A percentile compares a stretch with the other conserved stretches of the same genome.
phyloP scores from a whole-genome alignment of 768 basidiomycete genomes.

The Tylopilus plumbeoviolaceoides region DNA sequence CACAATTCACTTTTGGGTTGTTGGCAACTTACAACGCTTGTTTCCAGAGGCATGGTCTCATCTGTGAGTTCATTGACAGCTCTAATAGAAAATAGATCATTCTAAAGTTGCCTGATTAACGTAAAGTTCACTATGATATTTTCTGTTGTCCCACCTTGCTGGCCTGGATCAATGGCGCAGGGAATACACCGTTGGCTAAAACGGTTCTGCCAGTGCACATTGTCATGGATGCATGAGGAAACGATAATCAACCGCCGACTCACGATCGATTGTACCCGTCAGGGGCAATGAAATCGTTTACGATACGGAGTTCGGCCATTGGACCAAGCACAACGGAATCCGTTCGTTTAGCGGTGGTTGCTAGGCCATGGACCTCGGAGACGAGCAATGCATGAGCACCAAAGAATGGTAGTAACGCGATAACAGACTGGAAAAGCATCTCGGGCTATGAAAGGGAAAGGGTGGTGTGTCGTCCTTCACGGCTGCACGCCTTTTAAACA shows the following conservation, averaged over 20 bases:
- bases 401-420: not conserved
- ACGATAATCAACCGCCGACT: not conserved
- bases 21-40: conserved; percentile 28
- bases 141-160: conserved; percentile 26
- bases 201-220: not conserved
- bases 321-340: not conserved
- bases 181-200: conserved; percentile 19
- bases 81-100: not conserved
- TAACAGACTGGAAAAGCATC: not conserved
- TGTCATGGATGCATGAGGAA: not conserved
- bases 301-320: not conserved
- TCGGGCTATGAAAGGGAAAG: not conserved
- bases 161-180: conserved; percentile 40
- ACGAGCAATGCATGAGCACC: not conserved
- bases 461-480: not conserved
- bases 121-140: not conserved
- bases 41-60: conserved; percentile 42
- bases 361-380: not conserved
- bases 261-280: conserved; percentile 6
- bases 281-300: not conserved
- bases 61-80: conserved; percentile 25
- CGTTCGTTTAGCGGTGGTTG: not conserved
- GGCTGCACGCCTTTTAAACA: not conserved
- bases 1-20: conserved; percentile 11
- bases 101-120: not conserved